Percentiles rank a stretch among this genome's conserved stretches.
These are phyloP conservation scores for Saturnispora saitoi DNA, from an alignment of 805 yeast genomes.

Conservation along the genomic window DNA sequence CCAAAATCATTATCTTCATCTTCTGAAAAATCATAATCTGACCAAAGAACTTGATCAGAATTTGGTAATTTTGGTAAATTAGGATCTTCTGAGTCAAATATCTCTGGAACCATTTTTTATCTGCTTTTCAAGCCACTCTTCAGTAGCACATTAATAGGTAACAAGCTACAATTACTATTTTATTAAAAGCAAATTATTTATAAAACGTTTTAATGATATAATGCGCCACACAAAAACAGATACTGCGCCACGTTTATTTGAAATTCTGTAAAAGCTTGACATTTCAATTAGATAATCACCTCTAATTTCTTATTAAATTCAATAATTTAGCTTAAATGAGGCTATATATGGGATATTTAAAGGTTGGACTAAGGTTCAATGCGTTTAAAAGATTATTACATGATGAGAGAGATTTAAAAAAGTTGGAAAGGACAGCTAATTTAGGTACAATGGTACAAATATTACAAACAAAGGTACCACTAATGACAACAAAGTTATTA, in stretches of 20 bases:
- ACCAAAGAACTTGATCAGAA: conserved; percentile 24
- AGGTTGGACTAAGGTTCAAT: background rate
- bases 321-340: background rate
- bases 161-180: too few relatives aligned
- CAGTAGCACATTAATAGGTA: too few relatives aligned
- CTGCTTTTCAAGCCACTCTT: background rate
- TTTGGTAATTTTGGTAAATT: conserved; percentile 33
- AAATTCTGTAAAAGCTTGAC: too few relatives aligned
- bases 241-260: background rate
- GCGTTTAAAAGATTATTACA: background rate
- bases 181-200: too few relatives aligned
- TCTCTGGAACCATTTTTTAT: conserved; percentile 4
- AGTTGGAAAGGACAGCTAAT: conserved; percentile 36
- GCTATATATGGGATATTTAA: background rate
- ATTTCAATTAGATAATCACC: background rate
- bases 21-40: conserved; percentile 21
- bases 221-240: conserved; percentile 1
- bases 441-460: conserved; percentile 45
- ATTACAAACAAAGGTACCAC: conserved; percentile 42
- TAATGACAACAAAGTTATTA: conserved; percentile 37
- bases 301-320: background rate
- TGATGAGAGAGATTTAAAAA: conserved; percentile 8
- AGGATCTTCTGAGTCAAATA: conserved; percentile 37
- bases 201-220: background rate
- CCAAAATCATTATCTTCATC: background rate